These are phyloP conservation scores for Kwoniella sp. DNA, from an alignment of 768 basidiomycete genomes.

Conservation along the genomic window DNA sequence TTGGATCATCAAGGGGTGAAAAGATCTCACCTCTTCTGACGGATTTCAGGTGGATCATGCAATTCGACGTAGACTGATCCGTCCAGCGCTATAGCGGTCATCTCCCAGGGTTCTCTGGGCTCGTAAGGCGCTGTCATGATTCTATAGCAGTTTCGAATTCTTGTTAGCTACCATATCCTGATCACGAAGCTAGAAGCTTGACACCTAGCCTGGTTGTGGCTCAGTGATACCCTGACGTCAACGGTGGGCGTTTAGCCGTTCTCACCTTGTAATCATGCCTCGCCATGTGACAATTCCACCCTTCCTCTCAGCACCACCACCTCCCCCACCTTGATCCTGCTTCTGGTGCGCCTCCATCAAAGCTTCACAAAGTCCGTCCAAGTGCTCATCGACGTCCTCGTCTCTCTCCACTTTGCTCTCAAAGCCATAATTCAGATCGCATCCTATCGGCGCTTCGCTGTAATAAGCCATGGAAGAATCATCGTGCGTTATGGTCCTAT, in stretches of 20 bases:
- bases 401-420: conserved; percentile 48
- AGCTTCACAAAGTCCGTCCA: conserved; percentile 53
- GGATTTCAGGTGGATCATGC: conserved; percentile 42
- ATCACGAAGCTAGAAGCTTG: background rate
- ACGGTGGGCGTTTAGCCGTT: too few species aligned
- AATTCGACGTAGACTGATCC: conserved; percentile 55
- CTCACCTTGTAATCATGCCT: conserved; percentile 56
- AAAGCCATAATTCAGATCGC: conserved; percentile 53
- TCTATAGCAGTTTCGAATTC: conserved; percentile 20
- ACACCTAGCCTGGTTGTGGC: background rate
- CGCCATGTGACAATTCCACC: conserved; percentile 55
- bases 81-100: conserved; percentile 51
- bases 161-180: background rate
- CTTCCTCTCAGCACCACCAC: conserved; percentile 27
- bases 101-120: conserved; percentile 54
- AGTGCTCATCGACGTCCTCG: conserved; percentile 49
- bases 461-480: conserved; percentile 51
- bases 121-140: conserved; percentile 55
- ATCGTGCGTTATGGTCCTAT: conserved; percentile 42
- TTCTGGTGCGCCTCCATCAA: conserved; percentile 22
- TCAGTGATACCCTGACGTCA: too few species aligned
- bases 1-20: too few species aligned
- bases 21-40: conserved; percentile 32
- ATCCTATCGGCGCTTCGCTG: conserved; percentile 42
- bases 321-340: conserved; percentile 15